phyloP scores from a whole-genome alignment of 306 rosid genomes.

The Rosa rugosa region DNA sequence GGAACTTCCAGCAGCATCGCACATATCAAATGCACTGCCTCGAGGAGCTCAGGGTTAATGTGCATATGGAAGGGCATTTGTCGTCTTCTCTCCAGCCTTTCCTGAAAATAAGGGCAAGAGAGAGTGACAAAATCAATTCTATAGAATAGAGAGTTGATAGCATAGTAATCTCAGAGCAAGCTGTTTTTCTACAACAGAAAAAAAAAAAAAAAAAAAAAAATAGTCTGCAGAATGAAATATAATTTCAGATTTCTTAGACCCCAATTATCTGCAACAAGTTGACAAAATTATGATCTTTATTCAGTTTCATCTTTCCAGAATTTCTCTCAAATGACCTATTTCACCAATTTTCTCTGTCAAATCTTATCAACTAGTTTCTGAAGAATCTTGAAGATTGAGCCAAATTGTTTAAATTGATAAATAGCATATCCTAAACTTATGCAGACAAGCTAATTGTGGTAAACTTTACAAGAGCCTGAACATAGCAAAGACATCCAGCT shows the following conservation, averaged over 20 bases:
- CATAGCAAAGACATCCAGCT: neutral
- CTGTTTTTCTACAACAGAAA: neutral
- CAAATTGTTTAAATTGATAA: neutral
- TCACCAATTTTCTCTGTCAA: neutral
- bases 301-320: neutral
- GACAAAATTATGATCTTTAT: neutral
- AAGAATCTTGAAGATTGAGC: neutral
- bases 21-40: conserved; percentile 77
- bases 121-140: neutral
- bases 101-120: conserved; percentile 42
- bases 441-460: neutral
- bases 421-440: neutral
- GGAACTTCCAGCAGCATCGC: conserved; percentile 98
- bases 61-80: conserved; percentile 99
- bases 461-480: neutral
- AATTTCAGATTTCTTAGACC: neutral
- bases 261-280: neutral
- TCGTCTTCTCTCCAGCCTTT: conserved; percentile 88
- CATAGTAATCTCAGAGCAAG: neutral
- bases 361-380: neutral
- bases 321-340: neutral
- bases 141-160: neutral
- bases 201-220: neutral
- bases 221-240: neutral
- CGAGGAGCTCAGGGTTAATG: conserved; percentile 87